phyloP scores from a whole-genome alignment of 2,329 filamentous ascomycete genomes.

The Emmonsia crescens region DNA sequence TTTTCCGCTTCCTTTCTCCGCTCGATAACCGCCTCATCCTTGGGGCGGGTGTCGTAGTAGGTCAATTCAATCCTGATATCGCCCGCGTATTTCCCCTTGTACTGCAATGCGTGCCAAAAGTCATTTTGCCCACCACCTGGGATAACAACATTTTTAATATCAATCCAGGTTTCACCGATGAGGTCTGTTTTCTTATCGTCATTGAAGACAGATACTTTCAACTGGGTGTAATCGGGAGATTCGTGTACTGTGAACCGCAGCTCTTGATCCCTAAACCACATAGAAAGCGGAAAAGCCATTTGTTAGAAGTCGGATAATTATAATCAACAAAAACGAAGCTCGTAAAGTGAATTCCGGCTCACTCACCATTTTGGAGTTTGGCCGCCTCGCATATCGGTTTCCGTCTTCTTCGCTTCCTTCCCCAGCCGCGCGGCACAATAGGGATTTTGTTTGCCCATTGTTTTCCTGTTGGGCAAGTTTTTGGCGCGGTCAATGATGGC shows the following conservation, averaged over 20 bases:
- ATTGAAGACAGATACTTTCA: slow-evolving; percentile 94
- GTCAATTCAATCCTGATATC: slow-evolving; percentile 93
- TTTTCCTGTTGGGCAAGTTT: slow-evolving; percentile 92
- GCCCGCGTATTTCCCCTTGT: slow-evolving; percentile 88
- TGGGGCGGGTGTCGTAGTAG: slow-evolving; percentile 82
- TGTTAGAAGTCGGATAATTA: neutral
- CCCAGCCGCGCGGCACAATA: slow-evolving; percentile 90
- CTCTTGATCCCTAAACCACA: slow-evolving; percentile 73
- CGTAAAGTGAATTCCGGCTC: neutral
- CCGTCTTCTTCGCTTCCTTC: slow-evolving; percentile 96
- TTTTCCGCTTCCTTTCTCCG: slow-evolving; percentile 41
- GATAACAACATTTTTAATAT: slow-evolving; percentile 68
- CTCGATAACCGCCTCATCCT: slow-evolving; percentile 56
- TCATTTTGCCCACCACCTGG: slow-evolving; percentile 87
- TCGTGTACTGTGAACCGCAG: slow-evolving; percentile 93
- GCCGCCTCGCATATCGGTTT: slow-evolving; percentile 83
- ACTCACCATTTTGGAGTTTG: slow-evolving; percentile 90
- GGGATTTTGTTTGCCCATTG: slow-evolving; percentile 96
- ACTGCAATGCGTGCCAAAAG: slow-evolving; percentile 79
- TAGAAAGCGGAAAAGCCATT: neutral
- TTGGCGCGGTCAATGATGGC: slow-evolving; percentile 88
- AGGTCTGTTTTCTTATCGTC: slow-evolving; percentile 97
- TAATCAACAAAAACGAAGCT: slow-evolving; percentile 11
- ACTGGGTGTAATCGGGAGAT: slow-evolving; percentile 86
- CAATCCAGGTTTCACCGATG: slow-evolving; percentile 88